phyloP scores from a whole-genome alignment of 192 early-diverging fungal species.

The Coemansia sp. region DNA sequence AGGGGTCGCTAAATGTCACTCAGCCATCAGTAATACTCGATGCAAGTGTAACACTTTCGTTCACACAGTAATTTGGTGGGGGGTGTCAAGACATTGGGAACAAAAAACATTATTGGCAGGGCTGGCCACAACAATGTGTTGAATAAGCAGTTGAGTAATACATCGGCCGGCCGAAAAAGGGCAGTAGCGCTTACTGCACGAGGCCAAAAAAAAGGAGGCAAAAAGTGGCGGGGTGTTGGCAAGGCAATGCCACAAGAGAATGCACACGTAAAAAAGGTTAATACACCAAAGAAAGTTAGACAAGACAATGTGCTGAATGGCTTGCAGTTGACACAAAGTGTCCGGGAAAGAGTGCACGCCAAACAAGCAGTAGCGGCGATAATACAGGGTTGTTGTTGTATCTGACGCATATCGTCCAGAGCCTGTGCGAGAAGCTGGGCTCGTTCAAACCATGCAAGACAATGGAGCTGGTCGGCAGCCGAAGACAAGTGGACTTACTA shows the following conservation, averaged over 20 bases:
- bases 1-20: no score
- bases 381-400: not conserved
- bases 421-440: not conserved
- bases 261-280: conserved; percentile 9
- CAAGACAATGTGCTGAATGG: conserved; percentile 1
- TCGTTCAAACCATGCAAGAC: not conserved
- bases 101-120: not conserved
- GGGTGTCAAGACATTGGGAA: not conserved
- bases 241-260: not conserved
- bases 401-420: not conserved
- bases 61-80: not conserved
- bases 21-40: no score
- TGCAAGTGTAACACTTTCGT: not conserved
- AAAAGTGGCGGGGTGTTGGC: conserved; percentile 1
- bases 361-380: not conserved
- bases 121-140: not conserved
- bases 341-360: conserved; percentile 3
- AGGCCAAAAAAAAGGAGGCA: not conserved
- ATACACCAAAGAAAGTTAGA: not conserved
- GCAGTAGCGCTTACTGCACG: conserved; percentile 4
- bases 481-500: conserved; percentile 31
- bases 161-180: not conserved
- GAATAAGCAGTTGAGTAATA: conserved; percentile 11
- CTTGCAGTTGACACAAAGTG: not conserved
- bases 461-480: not conserved